Evolutionary conservation across 495 filamentous ascomycete genomes (phyloP), one percentile per base, ranked within the genome.

Genomic region (Penicillium simplicissimum): DNA sequence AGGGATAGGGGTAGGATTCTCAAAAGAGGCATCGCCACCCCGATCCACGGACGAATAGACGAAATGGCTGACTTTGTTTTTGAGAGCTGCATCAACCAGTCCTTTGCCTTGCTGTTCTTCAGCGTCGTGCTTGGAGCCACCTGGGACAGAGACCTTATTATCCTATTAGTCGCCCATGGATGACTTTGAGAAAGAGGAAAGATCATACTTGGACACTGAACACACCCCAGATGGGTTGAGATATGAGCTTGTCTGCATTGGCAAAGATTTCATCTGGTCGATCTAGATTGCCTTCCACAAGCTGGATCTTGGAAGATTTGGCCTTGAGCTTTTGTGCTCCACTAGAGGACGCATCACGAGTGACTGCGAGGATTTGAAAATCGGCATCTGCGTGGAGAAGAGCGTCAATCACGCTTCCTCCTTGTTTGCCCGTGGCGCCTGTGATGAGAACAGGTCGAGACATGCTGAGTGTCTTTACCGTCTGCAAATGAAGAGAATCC

Each of bases 391-490:
- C 57, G n/a, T 63, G 58, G 34, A 86, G 74, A 40, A 91, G 81
- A 51, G 81, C 80, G 8, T 81, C 70, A 69, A 91, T 77, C 42
- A 86, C 75, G n/a, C 81, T 77, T 34, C 84, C 81, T 59, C 89
- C 88, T 71, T 91, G 89, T 61, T 89, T 84, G 68, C 88, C 88
- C 1, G 87, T 92, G 4, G 86, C 88, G 31, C 88, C 88, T 21
- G 86, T 84, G 55, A 91, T 69, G 51, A 89, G 79, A 56, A 87
- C n/a, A 5, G 48, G 15, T 42, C 15, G n/a, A 42, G 38, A 17
- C 38, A 42, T 42, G 15, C 14, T 17, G 4, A 13, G 38, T 42
- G 15, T n/a, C 14, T 17, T 13, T 4, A 13, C 14, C 13, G 4
- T 17, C 38, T 42, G n/a, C n/a, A n/a, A n/a, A n/a, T n/a, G n/a